phyloP scores from a whole-genome alignment of 306 rosid genomes.

The Erythrophleum fordii region DNA sequence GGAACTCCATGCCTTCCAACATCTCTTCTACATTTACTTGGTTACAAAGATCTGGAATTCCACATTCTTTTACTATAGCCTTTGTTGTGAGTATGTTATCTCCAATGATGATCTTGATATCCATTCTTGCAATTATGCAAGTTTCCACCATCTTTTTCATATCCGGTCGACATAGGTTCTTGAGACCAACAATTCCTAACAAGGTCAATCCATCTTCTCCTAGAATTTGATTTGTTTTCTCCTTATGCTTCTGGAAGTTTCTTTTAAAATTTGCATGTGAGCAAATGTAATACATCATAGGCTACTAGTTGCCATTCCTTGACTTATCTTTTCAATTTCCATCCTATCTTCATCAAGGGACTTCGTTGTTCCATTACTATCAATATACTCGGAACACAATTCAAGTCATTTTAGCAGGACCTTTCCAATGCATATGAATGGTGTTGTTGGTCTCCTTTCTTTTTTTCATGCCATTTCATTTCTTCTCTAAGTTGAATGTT shows the following conservation, averaged over 20 bases:
- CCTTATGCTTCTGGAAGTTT: not conserved
- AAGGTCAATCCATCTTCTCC: not conserved
- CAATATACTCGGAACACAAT: not conserved
- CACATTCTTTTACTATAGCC: constrained; percentile 19
- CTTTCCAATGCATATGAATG: constrained; percentile 7
- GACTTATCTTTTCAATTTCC: not conserved
- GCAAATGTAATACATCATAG: constrained; percentile 27
- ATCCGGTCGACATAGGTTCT: constrained; percentile 13
- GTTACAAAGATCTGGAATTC: not conserved
- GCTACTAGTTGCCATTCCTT: constrained; percentile 20
- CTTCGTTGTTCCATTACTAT: not conserved
- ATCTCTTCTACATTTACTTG: not conserved
- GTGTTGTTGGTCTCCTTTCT: not conserved
- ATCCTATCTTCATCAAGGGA: not conserved
- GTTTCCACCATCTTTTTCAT: not conserved
- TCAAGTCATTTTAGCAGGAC: constrained; percentile 23
- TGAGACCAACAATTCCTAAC: constrained; percentile 1
- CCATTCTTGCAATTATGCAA: constrained; percentile 6
- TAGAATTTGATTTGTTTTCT: not conserved
- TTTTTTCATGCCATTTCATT: not conserved
- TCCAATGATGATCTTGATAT: constrained; percentile 15
- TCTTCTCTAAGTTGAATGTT: constrained; percentile 24
- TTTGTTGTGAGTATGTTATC: constrained; percentile 9
- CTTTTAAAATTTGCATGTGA: not conserved
- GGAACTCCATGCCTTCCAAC: constrained; percentile 4